A percentile compares a stretch with the other conserved stretches of the same genome.
These are phyloP conservation scores for Bidens hawaiensis DNA, from an alignment of 140 eudicot genomes.

Conservation along the genomic window DNA sequence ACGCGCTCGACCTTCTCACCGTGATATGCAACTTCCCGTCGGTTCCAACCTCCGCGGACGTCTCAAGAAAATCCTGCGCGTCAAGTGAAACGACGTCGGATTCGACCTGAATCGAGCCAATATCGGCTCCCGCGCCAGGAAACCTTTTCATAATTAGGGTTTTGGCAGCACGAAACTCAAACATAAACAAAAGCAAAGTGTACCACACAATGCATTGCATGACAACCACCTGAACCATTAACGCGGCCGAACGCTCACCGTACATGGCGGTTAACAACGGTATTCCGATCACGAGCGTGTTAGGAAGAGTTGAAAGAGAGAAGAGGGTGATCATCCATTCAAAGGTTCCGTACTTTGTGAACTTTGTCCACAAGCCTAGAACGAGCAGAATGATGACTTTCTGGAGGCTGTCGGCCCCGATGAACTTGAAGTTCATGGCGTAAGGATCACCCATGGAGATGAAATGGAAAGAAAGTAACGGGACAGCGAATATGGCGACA, in stretches of 20 bases:
- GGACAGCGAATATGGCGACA: constrained; percentile 49
- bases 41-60: constrained; percentile 23
- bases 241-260: constrained; percentile 25
- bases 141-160: constrained; percentile 35
- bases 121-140: constrained; percentile 32
- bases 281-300: constrained; percentile 48
- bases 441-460: constrained; percentile 43
- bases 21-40: constrained; percentile 44
- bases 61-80: constrained; percentile 37
- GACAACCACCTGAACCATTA: constrained; percentile 44
- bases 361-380: constrained; percentile 18
- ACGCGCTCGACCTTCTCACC: constrained; percentile 40
- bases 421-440: constrained; percentile 39
- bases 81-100: constrained; percentile 46
- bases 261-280: constrained; percentile 41
- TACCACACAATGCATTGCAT: constrained; percentile 50
- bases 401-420: constrained; percentile 47
- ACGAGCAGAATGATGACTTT: constrained; percentile 29
- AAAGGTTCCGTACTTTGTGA: constrained; percentile 28
- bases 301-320: constrained; percentile 43
- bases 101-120: constrained; percentile 32
- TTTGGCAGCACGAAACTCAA: constrained; percentile 45
- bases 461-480: constrained; percentile 45
- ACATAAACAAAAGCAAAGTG: constrained; percentile 38
- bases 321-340: constrained; percentile 46